Evolutionary conservation across 1,284 basidiomycete genomes (phyloP).

Genomic region (Ceratobasidium papillatum): DNA sequence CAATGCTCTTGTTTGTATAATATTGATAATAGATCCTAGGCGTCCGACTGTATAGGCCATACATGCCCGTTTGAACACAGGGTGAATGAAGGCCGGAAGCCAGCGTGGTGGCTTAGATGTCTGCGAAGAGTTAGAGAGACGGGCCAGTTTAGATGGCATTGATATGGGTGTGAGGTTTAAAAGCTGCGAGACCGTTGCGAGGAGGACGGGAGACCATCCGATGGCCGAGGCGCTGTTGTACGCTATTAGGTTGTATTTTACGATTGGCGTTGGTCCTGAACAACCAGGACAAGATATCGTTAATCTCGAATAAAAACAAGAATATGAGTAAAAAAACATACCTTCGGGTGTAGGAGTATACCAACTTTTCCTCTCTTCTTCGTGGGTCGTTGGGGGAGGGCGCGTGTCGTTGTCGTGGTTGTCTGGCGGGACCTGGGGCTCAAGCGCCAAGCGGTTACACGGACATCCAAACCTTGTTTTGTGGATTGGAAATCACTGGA

Average conservation of each 20-base stretch:
- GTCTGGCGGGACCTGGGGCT: background rate
- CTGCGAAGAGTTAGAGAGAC: constrained; percentile 47
- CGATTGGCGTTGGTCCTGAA: constrained; percentile 8
- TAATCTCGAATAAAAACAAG: background rate
- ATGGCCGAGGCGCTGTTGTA: constrained; percentile 81
- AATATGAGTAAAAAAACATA: background rate
- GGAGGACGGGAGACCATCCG: constrained; percentile 79
- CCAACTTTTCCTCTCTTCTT: background rate
- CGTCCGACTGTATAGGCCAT: constrained; percentile 60
- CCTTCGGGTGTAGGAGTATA: background rate
- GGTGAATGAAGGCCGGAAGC: constrained; percentile 42
- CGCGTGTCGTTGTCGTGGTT: background rate
- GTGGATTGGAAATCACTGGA: background rate
- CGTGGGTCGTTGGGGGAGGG: background rate
- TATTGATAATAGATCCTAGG: constrained; percentile 70
- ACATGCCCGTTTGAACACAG: constrained; percentile 56
- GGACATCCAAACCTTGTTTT: background rate
- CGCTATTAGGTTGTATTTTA: constrained; percentile 68
- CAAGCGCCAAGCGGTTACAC: constrained; percentile 14
- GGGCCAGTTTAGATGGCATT: constrained; percentile 51
- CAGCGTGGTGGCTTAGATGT: constrained; percentile 47
- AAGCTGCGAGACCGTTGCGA: constrained; percentile 61
- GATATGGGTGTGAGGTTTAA: constrained; percentile 53
- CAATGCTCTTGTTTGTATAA: constrained; percentile 82
- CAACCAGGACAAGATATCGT: background rate